Conservation (phyloP, 1,139 yeast species). For the Saccharomyces hybrid region DNA sequence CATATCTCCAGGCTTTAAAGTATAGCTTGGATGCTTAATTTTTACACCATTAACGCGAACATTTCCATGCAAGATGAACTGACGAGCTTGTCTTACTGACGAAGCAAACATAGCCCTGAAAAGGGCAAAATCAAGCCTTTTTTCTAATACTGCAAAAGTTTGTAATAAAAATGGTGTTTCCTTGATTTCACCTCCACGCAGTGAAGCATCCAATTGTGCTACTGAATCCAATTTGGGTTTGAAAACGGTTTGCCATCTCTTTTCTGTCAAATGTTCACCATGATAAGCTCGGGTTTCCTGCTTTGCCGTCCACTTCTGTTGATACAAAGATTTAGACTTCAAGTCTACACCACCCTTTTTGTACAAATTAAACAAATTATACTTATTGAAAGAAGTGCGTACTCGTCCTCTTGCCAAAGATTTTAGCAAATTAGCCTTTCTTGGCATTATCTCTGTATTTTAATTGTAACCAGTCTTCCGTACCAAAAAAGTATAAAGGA, state of each 20-base stretch:
- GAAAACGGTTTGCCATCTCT: slow-evolving; percentile 68
- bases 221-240: slow-evolving; percentile 73
- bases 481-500: background rate
- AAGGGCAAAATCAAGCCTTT: slow-evolving; percentile 80
- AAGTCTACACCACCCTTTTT: slow-evolving; percentile 52
- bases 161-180: slow-evolving; percentile 82
- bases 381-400: slow-evolving; percentile 89
- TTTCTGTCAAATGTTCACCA: slow-evolving; percentile 87
- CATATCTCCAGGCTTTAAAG: slow-evolving; percentile 76
- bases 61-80: slow-evolving; percentile 72
- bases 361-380: slow-evolving; percentile 79
- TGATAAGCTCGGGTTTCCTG: slow-evolving; percentile 92
- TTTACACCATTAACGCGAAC: slow-evolving; percentile 78
- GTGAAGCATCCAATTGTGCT: slow-evolving; percentile 73
- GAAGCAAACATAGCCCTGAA: slow-evolving; percentile 93
- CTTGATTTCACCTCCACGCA: slow-evolving; percentile 48
- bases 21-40: slow-evolving; percentile 74
- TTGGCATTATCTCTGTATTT: slow-evolving; percentile 42
- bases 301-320: slow-evolving; percentile 88
- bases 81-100: slow-evolving; percentile 89
- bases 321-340: slow-evolving; percentile 60
- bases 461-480: background rate
- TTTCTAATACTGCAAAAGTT: slow-evolving; percentile 81
- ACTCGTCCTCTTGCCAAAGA: slow-evolving; percentile 65
- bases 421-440: slow-evolving; percentile 51